Base-by-base conservation (phyloP, 345 rosid genomes). In the Eucalyptus tenuipes region DNA sequence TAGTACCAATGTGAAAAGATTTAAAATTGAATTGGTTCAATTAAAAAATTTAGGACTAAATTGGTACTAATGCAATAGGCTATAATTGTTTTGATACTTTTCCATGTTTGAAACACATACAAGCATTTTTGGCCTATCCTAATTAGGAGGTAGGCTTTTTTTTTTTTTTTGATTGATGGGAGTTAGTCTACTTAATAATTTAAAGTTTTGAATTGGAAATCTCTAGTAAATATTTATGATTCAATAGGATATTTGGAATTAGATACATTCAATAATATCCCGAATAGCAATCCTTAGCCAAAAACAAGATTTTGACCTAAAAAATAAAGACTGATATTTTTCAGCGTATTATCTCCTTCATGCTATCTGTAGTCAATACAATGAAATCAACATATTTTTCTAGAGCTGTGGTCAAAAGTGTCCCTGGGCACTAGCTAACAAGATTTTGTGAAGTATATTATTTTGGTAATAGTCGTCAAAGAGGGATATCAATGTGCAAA, bases 1-100 rank as follows among this genome's bases (percentile, higher is more conserved):
- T 20, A 4, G 10, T 52, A 52, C 5, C 0, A 8, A 52, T 52
- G 2, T 52, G 4, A 52, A 52, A 20, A 52, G 0, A 10, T 20
- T 52, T 52, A 52, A 4, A 52, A 52, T 52, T 52, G 5, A 52
- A 52, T 20, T 52, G 1, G 9, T 52, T 50, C 57, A 52, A 52
- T 52, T 52, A 52, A 52, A 52, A 18, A 7, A 7, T 52, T 52
- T 8, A 52, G 2, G 4, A 52, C 4, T 20, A 1, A 52, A 52
- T 52, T 52, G 25, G 3, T 20, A 52, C 4, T 52, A 52, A 52
- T 52, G 57, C 1, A 20, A 8, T 52, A 52, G 57, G 25, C 2
- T 52, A 52, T 52, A 2, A 52, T 4, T 0, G 18, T 7, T 20
- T 52, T 8, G 1, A 52, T 52, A 52, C 10, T 20, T 52, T 52